Conservation (phyloP, 805 yeast species). For the Phaffomyces thermotolerans region DNA sequence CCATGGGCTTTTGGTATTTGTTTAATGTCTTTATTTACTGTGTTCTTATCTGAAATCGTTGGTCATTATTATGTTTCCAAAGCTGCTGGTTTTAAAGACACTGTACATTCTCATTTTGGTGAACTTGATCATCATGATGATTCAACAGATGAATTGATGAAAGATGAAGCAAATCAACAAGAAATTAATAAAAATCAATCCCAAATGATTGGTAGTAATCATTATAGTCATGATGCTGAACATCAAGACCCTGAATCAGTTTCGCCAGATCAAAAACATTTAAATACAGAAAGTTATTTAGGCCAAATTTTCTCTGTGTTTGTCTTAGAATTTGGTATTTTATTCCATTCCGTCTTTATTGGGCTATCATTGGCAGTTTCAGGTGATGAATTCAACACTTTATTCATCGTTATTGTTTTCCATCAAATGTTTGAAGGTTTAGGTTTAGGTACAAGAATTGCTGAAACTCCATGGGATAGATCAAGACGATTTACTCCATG, state of each 20-base stretch:
- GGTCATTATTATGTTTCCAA: constrained; percentile 36
- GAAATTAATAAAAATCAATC: constrained; percentile 2
- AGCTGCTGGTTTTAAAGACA: constrained; percentile 22
- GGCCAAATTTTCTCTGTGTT: constrained; percentile 50
- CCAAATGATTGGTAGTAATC: constrained; percentile 27
- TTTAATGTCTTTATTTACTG: constrained; percentile 36
- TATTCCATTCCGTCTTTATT: constrained; percentile 78
- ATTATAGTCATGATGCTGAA: constrained; percentile 36
- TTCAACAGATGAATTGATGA: constrained; percentile 7
- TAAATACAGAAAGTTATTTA: constrained; percentile 36
- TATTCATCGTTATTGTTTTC: constrained; percentile 62
- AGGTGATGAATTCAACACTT: constrained; percentile 65
- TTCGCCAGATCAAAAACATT: constrained; percentile 29
- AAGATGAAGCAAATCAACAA: not conserved
- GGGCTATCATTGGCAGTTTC: constrained; percentile 75
- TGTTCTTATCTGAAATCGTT: constrained; percentile 43
- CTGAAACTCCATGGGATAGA: constrained; percentile 35
- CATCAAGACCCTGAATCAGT: constrained; percentile 39
- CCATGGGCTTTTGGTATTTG: constrained; percentile 54
- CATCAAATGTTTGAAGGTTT: constrained; percentile 85
- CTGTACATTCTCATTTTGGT: constrained; percentile 48
- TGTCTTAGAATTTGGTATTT: constrained; percentile 69
- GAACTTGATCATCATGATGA: constrained; percentile 22
- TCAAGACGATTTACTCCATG: constrained; percentile 45
- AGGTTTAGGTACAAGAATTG: constrained; percentile 75